Conservation (phyloP, 352 stramenopile genomes). For the Phytophthora uliginosa region DNA sequence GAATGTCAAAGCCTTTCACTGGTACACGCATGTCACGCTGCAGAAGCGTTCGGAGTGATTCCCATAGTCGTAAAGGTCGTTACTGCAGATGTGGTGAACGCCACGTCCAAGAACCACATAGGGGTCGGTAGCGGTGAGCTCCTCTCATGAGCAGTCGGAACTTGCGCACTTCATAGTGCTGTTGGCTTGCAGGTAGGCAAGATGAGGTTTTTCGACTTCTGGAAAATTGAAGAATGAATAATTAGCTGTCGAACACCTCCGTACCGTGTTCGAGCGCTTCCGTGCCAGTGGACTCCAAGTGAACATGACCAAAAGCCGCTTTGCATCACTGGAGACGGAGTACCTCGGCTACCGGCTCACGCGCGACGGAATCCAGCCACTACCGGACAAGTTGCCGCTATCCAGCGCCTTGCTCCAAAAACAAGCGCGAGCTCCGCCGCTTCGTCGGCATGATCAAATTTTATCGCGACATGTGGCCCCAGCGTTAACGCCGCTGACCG, state of each 20-base stretch:
- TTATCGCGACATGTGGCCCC: background rate
- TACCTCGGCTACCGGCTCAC: background rate
- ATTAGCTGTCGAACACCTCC: background rate
- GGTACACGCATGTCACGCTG: background rate
- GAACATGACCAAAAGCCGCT: background rate
- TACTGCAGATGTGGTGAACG: conserved; percentile 16
- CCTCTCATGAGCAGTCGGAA: background rate
- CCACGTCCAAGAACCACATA: background rate
- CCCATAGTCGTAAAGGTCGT: background rate
- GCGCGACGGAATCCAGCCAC: background rate
- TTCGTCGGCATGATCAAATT: background rate
- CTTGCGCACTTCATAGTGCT: conserved; percentile 7
- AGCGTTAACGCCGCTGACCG: too few relatives aligned
- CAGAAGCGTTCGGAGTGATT: conserved; percentile 2
- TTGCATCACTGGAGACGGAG: background rate
- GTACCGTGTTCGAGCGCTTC: background rate
- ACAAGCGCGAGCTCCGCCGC: background rate
- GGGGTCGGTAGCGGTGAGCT: conserved; percentile 1
- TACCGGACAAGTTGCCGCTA: background rate
- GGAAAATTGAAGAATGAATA: too few relatives aligned
- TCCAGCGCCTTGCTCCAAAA: background rate
- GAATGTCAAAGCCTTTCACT: background rate
- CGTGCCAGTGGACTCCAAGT: background rate
- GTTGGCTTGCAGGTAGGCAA: too few relatives aligned
- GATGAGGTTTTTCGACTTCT: too few relatives aligned